These are phyloP conservation scores for Sugiyamaella valdiviana DNA, from an alignment of 805 yeast species.

Conservation along the genomic window DNA sequence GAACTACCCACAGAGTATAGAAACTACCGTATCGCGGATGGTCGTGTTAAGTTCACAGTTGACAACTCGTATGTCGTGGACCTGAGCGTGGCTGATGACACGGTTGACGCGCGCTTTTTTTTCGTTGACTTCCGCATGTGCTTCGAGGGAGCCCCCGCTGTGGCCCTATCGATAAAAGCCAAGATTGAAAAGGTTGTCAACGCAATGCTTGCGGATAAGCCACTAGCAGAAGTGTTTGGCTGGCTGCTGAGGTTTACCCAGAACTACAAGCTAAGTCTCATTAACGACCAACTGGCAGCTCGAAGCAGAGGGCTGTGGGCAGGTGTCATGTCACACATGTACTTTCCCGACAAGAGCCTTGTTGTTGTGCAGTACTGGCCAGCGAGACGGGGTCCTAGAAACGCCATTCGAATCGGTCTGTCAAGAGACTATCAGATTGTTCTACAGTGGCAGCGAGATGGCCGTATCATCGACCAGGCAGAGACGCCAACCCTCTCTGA, in stretches of 20 bases:
- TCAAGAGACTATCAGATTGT: conserved; percentile 40
- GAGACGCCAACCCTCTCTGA: conserved; percentile 23
- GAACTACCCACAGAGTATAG: conserved; percentile 58
- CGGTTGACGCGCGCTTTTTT: conserved; percentile 59
- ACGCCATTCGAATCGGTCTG: conserved; percentile 59
- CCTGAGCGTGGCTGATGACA: conserved; percentile 65
- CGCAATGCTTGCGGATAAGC: conserved; percentile 39
- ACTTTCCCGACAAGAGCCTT: conserved; percentile 47
- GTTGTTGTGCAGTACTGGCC: conserved; percentile 64
- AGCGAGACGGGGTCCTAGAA: conserved; percentile 42
- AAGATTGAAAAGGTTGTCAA: conserved; percentile 54
- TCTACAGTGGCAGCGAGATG: conserved; percentile 60
- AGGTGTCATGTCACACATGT: conserved; percentile 52
- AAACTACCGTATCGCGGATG: conserved; percentile 63
- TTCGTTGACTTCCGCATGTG: conserved; percentile 69
- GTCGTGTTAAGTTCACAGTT: conserved; percentile 62
- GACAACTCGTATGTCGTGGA: conserved; percentile 66
- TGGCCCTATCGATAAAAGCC: conserved; percentile 32
- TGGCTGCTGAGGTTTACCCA: conserved; percentile 54
- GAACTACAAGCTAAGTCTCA: conserved; percentile 55
- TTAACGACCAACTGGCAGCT: conserved; percentile 51
- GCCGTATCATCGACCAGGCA: conserved; percentile 31
- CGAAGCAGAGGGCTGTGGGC: conserved; percentile 53
- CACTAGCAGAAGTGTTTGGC: conserved; percentile 49
- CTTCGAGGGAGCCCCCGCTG: conserved; percentile 36